phyloP scores from a whole-genome alignment of 1,284 basidiomycete species.

The Boletellus deceptivus region DNA sequence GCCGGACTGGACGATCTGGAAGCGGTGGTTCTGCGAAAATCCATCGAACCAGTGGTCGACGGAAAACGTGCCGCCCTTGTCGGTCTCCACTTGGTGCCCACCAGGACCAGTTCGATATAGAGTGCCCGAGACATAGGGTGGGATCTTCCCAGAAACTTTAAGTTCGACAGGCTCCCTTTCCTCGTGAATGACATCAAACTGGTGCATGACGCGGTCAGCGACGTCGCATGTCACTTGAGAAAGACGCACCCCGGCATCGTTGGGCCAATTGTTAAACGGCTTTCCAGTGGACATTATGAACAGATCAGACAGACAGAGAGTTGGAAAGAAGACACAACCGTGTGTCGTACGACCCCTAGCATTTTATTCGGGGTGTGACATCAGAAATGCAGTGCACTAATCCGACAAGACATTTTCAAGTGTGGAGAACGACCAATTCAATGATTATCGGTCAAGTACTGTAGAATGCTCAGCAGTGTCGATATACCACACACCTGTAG shows the following conservation, averaged over 20 bases:
- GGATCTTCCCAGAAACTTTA: constrained; percentile 27
- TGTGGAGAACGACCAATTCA: too few species aligned
- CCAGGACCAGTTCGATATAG: constrained; percentile 31
- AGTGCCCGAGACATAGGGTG: constrained; percentile 30
- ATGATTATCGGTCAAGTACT: too few species aligned
- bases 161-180: constrained; percentile 30
- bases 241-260: constrained; percentile 26
- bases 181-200: constrained; percentile 34
- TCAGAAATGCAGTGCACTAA: too few species aligned
- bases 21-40: constrained; percentile 34
- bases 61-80: constrained; percentile 19
- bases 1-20: constrained; percentile 29
- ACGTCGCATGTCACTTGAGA: not conserved
- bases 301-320: not conserved
- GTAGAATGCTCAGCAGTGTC: too few species aligned
- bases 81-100: constrained; percentile 22
- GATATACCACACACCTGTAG: too few species aligned
- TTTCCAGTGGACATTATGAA: constrained; percentile 13
- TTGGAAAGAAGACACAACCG: not conserved
- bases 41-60: constrained; percentile 33
- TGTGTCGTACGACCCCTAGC: not conserved
- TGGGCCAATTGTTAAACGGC: constrained; percentile 32
- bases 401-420: too few species aligned
- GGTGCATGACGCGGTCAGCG: constrained; percentile 2
- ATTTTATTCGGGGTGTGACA: not conserved